Evolutionary conservation across 78 protist genomes (phyloP).

Genomic region (Tieghemostelium lacteum): DNA sequence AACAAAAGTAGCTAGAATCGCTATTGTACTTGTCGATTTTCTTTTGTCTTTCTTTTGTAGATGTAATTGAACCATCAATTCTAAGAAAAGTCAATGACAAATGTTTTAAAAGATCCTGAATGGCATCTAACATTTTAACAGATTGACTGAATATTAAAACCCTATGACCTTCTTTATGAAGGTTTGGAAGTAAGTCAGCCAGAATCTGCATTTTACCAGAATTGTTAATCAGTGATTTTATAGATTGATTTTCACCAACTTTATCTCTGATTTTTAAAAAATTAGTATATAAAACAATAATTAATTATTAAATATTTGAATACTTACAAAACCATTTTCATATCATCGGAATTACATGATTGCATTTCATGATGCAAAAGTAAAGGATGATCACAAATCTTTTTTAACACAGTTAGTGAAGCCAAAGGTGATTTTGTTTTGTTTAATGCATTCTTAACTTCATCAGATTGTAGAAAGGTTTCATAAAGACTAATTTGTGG

Average conservation of each 20-base stretch:
- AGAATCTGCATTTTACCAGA: slow-evolving; percentile 76
- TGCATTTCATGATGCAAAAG: slow-evolving; percentile 55
- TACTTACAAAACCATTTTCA: slow-evolving; percentile 15
- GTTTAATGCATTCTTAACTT: slow-evolving; percentile 72
- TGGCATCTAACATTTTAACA: slow-evolving; percentile 61
- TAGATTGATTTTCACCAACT: neutral
- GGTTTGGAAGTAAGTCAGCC: slow-evolving; percentile 19
- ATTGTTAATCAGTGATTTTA: slow-evolving; percentile 10
- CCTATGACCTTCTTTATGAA: slow-evolving; percentile 77
- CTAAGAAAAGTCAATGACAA: slow-evolving; percentile 19
- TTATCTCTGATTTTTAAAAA: neutral
- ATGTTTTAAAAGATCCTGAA: slow-evolving; percentile 24
- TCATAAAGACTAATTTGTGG: slow-evolving; percentile 77
- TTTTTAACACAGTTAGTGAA: slow-evolving; percentile 82
- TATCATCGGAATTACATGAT: neutral
- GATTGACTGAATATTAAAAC: slow-evolving; percentile 79
- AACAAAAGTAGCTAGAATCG: neutral
- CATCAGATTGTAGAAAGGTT: slow-evolving; percentile 55
- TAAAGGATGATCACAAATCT: slow-evolving; percentile 84
- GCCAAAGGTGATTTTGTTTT: slow-evolving; percentile 66
- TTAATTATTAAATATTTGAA: no score
- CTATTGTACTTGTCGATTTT: slow-evolving; percentile 60
- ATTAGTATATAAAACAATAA: no score
- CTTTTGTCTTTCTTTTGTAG: slow-evolving; percentile 70
- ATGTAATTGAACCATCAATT: slow-evolving; percentile 79